Evolutionary conservation across 306 rosid species (phyloP), one percentile per base, ranked within the genome.

Genomic region (Citrullus colocynthis): DNA sequence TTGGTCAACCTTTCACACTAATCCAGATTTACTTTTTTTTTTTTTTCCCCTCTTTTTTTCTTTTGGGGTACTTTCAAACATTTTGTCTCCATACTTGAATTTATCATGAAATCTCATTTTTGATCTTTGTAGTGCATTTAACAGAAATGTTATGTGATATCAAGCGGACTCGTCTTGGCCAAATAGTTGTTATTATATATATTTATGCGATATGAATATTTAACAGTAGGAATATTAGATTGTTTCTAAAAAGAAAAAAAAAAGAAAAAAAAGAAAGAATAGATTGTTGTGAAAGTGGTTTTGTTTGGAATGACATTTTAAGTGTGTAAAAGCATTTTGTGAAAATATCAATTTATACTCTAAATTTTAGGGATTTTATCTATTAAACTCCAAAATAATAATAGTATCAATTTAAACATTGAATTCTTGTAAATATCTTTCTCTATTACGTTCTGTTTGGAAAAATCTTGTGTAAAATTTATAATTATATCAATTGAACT

Each of bases 1-100:
- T 66, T 17, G 11, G 74, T 66, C 74, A 39, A 65, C n/a, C 74
- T 39, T 66, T 66, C 74, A 39, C 52, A 66, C 74, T 66, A 48
- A 18, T 39, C 51, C 16, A 66, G 17, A 8, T 39, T 11, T 9
- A 17, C 2, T 18, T 7, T 16, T 65, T 8, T 15, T 7, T 55
- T 24, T 24, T 24, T 24, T 24, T 24, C 28, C 28, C 28, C 36
- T 32, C 36, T 32, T 32, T 32, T 32, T 32, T 32, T 32, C 36
- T 32, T 32, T 34, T 1, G 0, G 18, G 8, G 15, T 16, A 34
- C 70, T 34, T 63, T 16, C 45, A 34, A 34, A 63, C 16, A 12
- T 61, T 28, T 37, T 65, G 14, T 65, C 28, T 39, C 0, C 3
- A 11, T 8, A n/a, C 30, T 9, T 37, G 28, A 39, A 66, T 9